Percentiles rank a stretch among this genome's conserved stretches.
Conservation (phyloP, 805 yeast species). For the Nakazawaea anatomiae region DNA sequence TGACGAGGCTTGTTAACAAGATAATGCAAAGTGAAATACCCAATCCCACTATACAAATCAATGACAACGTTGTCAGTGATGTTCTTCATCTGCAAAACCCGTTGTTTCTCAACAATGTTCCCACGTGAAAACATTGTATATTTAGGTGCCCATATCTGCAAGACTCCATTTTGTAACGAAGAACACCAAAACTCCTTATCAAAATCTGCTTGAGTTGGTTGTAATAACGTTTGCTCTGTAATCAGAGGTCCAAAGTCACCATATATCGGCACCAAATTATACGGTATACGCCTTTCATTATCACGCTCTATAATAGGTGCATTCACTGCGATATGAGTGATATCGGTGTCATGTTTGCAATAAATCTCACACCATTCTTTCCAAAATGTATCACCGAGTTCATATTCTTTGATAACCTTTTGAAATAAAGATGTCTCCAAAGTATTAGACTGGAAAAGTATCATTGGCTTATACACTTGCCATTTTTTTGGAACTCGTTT, state of each 20-base stretch:
- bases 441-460: conserved; percentile 47
- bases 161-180: conserved; percentile 64
- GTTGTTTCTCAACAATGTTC: conserved; percentile 71
- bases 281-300: conserved; percentile 49
- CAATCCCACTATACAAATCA: conserved; percentile 81
- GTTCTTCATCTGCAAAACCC: conserved; percentile 42
- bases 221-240: conserved; percentile 18
- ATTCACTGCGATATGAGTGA: conserved; percentile 65
- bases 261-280: conserved; percentile 48
- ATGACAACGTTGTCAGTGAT: conserved; percentile 40
- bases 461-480: conserved; percentile 62
- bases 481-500: conserved; percentile 43
- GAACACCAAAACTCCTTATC: conserved; percentile 64
- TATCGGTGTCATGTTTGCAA: conserved; percentile 9
- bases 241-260: conserved; percentile 61
- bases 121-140: conserved; percentile 89
- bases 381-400: conserved; percentile 15
- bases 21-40: conserved; percentile 74
- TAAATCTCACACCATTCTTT: conserved; percentile 9
- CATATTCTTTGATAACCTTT: conserved; percentile 13
- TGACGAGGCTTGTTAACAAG: conserved; percentile 44
- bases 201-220: conserved; percentile 40
- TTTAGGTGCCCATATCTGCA: conserved; percentile 78
- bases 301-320: conserved; percentile 45
- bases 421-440: conserved; percentile 36